These are phyloP conservation scores for Fusarium subglutinans DNA, from an alignment of 2,329 filamentous ascomycete genomes.

Conservation along the genomic window DNA sequence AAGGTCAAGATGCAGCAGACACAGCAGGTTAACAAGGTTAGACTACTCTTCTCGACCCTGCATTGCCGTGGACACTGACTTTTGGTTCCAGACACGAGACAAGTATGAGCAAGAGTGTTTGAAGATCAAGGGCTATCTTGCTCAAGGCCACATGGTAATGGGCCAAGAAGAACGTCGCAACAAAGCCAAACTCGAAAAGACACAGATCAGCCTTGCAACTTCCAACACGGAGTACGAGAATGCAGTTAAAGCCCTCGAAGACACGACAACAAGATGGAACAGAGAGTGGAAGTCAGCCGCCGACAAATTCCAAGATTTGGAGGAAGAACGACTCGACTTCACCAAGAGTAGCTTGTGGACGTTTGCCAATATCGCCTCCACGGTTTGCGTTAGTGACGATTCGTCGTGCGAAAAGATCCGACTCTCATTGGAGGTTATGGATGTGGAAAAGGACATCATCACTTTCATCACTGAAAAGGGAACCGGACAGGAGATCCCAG, in stretches of 20 bases:
- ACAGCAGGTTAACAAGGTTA: conserved; percentile 86
- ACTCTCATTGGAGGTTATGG: conserved; percentile 90
- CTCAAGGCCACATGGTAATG: conserved; percentile 99
- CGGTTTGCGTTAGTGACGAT: conserved; percentile 97
- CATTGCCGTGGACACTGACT: conserved; percentile 1
- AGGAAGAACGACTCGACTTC: conserved; percentile 96
- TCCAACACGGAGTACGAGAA: conserved; percentile 94
- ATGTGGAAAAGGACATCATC: conserved; percentile 94
- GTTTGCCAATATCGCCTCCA: conserved; percentile 96
- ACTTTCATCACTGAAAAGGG: conserved; percentile 88
- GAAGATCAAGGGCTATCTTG: conserved; percentile 97
- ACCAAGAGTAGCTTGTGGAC: conserved; percentile 98
- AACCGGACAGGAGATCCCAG: conserved; percentile 96
- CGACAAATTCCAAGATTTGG: conserved; percentile 98
- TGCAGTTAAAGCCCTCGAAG: conserved; percentile 91
- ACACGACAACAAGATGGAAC: conserved; percentile 96
- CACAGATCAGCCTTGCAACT: conserved; percentile 90
- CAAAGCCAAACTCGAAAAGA: conserved; percentile 98
- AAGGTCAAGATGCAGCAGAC: conserved; percentile 96
- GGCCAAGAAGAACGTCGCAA: conserved; percentile 98
- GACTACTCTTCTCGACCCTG: conserved; percentile 27
- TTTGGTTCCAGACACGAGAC: conserved; percentile 75
- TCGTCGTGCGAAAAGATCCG: conserved; percentile 96
- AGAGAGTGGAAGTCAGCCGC: conserved; percentile 98
- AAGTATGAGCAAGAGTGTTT: conserved; percentile 97